Conservation (phyloP, 768 basidiomycete genomes). For the Psilocybe tampanensis region DNA sequence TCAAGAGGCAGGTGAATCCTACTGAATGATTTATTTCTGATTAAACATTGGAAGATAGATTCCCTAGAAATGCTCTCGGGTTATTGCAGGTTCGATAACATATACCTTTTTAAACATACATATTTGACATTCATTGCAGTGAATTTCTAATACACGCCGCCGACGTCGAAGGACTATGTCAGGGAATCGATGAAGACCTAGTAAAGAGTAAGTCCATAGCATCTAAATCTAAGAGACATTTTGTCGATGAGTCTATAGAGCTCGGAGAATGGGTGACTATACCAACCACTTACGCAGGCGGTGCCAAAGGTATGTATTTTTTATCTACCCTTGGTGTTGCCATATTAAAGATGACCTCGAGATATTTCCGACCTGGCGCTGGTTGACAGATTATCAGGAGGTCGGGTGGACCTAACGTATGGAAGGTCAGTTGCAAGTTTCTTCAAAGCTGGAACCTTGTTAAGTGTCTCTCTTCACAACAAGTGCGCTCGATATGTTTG, state of each 20-base stretch:
- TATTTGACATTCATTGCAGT: constrained; percentile 39
- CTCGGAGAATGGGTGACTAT: constrained; percentile 91
- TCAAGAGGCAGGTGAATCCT: constrained; percentile 57
- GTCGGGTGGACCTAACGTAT: constrained; percentile 86
- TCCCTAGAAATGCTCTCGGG: constrained; percentile 74
- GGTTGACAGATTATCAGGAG: constrained; percentile 78
- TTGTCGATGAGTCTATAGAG: constrained; percentile 45
- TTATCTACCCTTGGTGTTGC: too few species aligned
- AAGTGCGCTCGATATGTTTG: constrained; percentile 70
- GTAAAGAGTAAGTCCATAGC: constrained; percentile 64
- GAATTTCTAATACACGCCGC: constrained; percentile 97
- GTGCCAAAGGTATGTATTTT: constrained; percentile 81
- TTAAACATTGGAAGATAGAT: constrained; percentile 44
- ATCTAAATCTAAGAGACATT: neutral
- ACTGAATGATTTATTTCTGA: neutral
- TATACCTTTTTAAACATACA: neutral
- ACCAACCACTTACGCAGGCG: constrained; percentile 96
- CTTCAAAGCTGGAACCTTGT: too few species aligned
- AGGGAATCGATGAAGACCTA: constrained; percentile 91
- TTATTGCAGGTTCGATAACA: constrained; percentile 69
- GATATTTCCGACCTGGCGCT: constrained; percentile 81
- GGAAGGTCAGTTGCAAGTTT: constrained; percentile 55
- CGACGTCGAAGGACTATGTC: constrained; percentile 97
- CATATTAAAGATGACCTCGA: too few species aligned
- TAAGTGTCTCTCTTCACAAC: neutral